Conservation (phyloP, 139 green algal species). For the Ostreobium quekettii region DNA sequence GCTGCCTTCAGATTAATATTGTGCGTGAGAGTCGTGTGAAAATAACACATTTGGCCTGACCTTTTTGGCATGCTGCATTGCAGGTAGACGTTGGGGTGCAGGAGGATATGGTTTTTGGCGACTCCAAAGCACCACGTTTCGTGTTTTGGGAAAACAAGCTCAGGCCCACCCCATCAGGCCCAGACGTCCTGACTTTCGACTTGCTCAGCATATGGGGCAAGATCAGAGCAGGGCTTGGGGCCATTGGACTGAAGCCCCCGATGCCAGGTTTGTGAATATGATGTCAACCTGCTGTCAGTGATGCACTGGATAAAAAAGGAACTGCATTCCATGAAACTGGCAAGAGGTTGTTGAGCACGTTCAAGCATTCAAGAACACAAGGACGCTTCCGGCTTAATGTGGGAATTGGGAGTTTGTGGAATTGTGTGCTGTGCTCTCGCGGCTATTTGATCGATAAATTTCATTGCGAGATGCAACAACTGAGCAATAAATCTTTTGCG, state of each 20-base stretch:
- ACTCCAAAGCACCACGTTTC: slow-evolving; percentile 87
- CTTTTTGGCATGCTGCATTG: background rate
- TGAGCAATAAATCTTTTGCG: no score
- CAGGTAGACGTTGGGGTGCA: slow-evolving; percentile 76
- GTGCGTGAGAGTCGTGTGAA: background rate
- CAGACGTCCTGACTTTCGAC: slow-evolving; percentile 83
- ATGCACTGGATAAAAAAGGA: no score
- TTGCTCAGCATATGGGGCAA: slow-evolving; percentile 86
- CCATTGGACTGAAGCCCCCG: slow-evolving; percentile 65
- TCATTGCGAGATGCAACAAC: no score
- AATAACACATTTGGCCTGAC: background rate
- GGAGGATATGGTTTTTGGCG: slow-evolving; percentile 84
- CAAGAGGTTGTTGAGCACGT: no score
- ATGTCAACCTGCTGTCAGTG: background rate
- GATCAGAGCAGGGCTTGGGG: slow-evolving; percentile 90
- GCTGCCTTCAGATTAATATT: no score
- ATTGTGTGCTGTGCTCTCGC: no score
- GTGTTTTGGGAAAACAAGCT: slow-evolving; percentile 91
- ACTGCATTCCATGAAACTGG: no score
- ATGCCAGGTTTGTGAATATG: slow-evolving; percentile 38
- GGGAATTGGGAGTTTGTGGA: no score
- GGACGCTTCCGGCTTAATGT: no score
- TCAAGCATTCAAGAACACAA: no score
- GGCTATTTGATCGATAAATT: no score
- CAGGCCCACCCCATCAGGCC: slow-evolving; percentile 70